A percentile compares a stretch with the other conserved stretches of the same genome.
Conservation (phyloP, 176 grass and related monocot genomes). For the Musa schizocarpa region DNA sequence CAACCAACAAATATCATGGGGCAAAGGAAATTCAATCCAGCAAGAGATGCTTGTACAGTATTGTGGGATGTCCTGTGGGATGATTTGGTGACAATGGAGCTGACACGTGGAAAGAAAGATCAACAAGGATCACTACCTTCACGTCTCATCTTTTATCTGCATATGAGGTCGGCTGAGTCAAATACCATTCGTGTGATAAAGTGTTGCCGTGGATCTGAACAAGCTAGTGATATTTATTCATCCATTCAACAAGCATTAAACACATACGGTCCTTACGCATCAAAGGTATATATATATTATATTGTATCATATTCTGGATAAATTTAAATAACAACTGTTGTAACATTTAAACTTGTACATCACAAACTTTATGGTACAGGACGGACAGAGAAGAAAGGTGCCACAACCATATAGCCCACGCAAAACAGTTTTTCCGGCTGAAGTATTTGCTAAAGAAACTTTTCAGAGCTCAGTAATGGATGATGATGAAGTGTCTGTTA, state of each 20-base stretch:
- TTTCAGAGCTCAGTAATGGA: slow-evolving; percentile 18
- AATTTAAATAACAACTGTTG: slow-evolving; percentile 8
- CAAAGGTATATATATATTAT: slow-evolving; percentile 40
- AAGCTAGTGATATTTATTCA: slow-evolving; percentile 53
- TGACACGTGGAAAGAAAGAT: slow-evolving; percentile 81
- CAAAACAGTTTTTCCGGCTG: slow-evolving; percentile 27
- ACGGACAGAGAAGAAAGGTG: slow-evolving; percentile 76
- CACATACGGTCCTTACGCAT: slow-evolving; percentile 54
- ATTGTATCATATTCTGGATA: slow-evolving; percentile 3
- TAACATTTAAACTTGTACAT: background rate
- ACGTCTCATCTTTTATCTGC: slow-evolving; percentile 76
- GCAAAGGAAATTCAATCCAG: slow-evolving; percentile 88
- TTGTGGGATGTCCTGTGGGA: slow-evolving; percentile 87
- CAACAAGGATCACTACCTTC: slow-evolving; percentile 60
- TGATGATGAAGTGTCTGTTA: slow-evolving; percentile 23
- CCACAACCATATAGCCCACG: slow-evolving; percentile 71
- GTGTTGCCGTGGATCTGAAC: slow-evolving; percentile 58
- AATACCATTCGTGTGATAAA: slow-evolving; percentile 70
- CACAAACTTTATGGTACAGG: slow-evolving; percentile 33
- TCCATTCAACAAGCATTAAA: slow-evolving; percentile 65
- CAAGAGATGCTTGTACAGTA: slow-evolving; percentile 83
- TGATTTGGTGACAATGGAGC: slow-evolving; percentile 79
- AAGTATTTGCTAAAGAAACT: slow-evolving; percentile 36
- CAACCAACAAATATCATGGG: slow-evolving; percentile 54
- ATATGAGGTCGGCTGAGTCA: slow-evolving; percentile 58